phyloP scores from a whole-genome alignment of 1,284 basidiomycete species.

The Hemileia vastatrix region DNA sequence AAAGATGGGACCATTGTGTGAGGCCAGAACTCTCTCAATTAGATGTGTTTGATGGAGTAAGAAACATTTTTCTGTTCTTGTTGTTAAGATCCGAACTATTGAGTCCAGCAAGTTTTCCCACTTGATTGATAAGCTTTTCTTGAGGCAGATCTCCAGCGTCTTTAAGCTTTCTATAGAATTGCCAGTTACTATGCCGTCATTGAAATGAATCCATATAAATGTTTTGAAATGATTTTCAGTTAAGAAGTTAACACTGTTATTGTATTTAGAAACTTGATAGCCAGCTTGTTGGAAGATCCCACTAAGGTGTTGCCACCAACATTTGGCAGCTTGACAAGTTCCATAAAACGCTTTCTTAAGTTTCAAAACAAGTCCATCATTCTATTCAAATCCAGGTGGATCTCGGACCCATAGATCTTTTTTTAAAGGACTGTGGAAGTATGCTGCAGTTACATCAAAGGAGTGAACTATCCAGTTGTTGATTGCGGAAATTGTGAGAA shows the following conservation, averaged over 20 bases:
- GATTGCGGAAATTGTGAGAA: no score
- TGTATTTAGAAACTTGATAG: neutral
- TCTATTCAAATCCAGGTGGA: no score
- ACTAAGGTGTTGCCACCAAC: conserved; percentile 1
- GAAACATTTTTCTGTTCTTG: neutral
- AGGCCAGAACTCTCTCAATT: neutral
- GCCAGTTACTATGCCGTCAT: neutral
- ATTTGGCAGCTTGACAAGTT: neutral
- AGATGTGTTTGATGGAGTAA: neutral
- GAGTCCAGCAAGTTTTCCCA: neutral
- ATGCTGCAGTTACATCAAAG: no score
- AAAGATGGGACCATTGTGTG: neutral
- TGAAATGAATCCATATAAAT: neutral
- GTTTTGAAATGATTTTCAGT: no score
- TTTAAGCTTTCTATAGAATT: neutral
- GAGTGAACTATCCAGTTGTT: no score
- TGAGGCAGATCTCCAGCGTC: neutral
- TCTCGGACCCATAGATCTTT: no score
- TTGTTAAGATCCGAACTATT: neutral
- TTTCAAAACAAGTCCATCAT: no score
- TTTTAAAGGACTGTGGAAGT: no score
- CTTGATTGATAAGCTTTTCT: neutral
- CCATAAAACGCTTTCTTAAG: conserved; percentile 12
- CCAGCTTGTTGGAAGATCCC: neutral
- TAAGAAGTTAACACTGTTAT: neutral